Evolutionary conservation across 495 filamentous ascomycete species (phyloP).

Genomic region (Podospora appendiculata): DNA sequence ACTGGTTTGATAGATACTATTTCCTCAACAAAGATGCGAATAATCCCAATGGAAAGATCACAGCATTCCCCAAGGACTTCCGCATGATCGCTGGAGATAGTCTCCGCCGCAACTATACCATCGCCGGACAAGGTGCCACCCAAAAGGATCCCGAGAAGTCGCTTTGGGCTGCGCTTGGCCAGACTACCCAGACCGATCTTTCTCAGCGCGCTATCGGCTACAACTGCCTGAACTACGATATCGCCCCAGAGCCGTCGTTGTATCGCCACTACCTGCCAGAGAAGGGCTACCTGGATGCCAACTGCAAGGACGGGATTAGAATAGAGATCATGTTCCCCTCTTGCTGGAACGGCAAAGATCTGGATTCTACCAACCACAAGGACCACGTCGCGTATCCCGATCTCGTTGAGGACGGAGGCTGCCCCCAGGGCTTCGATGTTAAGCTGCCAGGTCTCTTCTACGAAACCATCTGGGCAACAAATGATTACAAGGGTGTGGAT

Average conservation of each 20-base stretch:
- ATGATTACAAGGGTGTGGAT: constrained; percentile 53
- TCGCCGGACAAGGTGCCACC: constrained; percentile 32
- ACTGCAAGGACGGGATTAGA: constrained; percentile 70
- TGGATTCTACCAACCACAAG: constrained; percentile 54
- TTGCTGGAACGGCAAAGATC: constrained; percentile 77
- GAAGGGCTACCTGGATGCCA: constrained; percentile 66
- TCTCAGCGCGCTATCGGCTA: constrained; percentile 81
- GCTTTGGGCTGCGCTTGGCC: constrained; percentile 48
- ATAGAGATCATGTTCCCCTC: constrained; percentile 85
- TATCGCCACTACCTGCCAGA: constrained; percentile 73
- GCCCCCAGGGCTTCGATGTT: constrained; percentile 62
- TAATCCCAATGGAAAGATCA: constrained; percentile 42
- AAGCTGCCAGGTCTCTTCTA: constrained; percentile 72
- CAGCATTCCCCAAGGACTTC: constrained; percentile 72
- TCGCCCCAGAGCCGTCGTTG: constrained; percentile 57
- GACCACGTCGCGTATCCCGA: constrained; percentile 72
- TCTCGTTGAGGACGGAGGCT: constrained; percentile 66
- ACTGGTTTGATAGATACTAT: constrained; percentile 51
- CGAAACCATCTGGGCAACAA: constrained; percentile 81
- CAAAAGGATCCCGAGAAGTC: constrained; percentile 68
- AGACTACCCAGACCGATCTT: constrained; percentile 57
- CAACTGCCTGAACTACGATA: constrained; percentile 79
- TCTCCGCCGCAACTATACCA: constrained; percentile 60
- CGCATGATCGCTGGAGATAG: constrained; percentile 79
- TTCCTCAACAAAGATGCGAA: constrained; percentile 47